Evolutionary conservation across 208 protist genomes (phyloP), one percentile per base, ranked within the genome.

Genomic region (Porcisia hertigi): DNA sequence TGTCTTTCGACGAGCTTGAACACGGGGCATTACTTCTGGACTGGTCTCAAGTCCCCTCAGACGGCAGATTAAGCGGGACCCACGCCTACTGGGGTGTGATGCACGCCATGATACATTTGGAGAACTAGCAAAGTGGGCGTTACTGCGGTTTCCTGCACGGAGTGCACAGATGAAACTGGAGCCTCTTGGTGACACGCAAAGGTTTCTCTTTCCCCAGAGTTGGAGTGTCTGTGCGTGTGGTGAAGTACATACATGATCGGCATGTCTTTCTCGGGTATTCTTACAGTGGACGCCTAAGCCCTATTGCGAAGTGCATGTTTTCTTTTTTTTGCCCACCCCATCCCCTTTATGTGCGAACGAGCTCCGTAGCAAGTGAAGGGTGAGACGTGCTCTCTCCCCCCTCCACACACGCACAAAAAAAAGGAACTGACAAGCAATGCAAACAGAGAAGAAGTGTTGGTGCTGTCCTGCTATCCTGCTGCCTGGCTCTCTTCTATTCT

Each of bases 1-100:
- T 75, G 67, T 34, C 83, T 96, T 11, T 87, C 90, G 30, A 81
- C 77, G 39, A 77, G 62, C 45, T 16, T 94, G 36, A 84, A 94
- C 70, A 94, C 92, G 0, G 92, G 92, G 62, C 92, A 96, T 73
- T 96, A 96, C 78, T 88, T 96, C 65, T 96, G 92, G 92, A 73
- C 88, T 1, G 92, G 92, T 0, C 52, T 92, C 36, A 94, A 94
- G 79, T 53, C 72, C 52, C n/a, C 75, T 0, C 73, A 25, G 25
- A 64, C 36, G 5, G 63, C 25, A 45, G 74, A 54, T 49, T 41
- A 14, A 2, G 70, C 16, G 39, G 75, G 53, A 55, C 36, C 57
- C 25, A 54, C 67, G 43, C 55, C 71, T 59, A 14, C 47, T 52
- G 49, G 64, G 59, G 63, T 64, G 18, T 70, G 47, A 75, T 36